A percentile compares a stretch with the other conserved stretches of the same genome.
These are phyloP conservation scores for Podila clonocystis DNA, from an alignment of 192 early-diverging fungal genomes.

Conservation along the genomic window DNA sequence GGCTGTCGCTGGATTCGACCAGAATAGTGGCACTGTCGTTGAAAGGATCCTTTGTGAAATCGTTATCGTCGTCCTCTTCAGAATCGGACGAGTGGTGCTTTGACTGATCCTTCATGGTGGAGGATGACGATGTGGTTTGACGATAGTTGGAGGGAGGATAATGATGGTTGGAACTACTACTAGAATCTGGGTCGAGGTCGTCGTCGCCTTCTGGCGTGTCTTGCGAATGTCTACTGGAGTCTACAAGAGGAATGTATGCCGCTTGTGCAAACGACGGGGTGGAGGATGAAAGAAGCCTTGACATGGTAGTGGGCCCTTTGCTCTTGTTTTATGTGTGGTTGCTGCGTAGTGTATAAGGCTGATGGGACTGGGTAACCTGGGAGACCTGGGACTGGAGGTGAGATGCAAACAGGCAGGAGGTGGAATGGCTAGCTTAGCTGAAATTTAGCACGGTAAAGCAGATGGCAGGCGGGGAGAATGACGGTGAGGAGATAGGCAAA, in stretches of 20 bases:
- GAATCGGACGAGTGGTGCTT: constrained; percentile 1
- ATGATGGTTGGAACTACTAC: constrained; percentile 4
- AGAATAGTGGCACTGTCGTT: background rate
- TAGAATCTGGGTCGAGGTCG: constrained; percentile 46
- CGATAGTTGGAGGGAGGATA: background rate
- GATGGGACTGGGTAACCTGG: background rate
- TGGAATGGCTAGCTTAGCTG: background rate
- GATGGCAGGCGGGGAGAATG: background rate
- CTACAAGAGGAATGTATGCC: constrained; percentile 25
- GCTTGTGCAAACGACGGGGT: constrained; percentile 30
- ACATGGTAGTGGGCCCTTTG: constrained; percentile 14
- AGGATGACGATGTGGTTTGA: background rate
- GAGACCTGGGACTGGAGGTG: too few species aligned
- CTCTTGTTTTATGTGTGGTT: background rate
- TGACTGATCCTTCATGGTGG: background rate
- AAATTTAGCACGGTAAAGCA: background rate
- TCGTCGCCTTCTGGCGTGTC: constrained; percentile 22
- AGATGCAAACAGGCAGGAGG: too few species aligned
- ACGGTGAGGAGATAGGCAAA: background rate
- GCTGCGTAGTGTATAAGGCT: background rate
- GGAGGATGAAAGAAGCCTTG: constrained; percentile 38
- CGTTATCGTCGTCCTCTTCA: background rate
- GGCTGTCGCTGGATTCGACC: constrained; percentile 14
- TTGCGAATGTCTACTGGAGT: constrained; percentile 16
- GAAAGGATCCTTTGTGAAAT: background rate